Conservation (phyloP, 768 basidiomycete species). For the Russula vinacea region DNA sequence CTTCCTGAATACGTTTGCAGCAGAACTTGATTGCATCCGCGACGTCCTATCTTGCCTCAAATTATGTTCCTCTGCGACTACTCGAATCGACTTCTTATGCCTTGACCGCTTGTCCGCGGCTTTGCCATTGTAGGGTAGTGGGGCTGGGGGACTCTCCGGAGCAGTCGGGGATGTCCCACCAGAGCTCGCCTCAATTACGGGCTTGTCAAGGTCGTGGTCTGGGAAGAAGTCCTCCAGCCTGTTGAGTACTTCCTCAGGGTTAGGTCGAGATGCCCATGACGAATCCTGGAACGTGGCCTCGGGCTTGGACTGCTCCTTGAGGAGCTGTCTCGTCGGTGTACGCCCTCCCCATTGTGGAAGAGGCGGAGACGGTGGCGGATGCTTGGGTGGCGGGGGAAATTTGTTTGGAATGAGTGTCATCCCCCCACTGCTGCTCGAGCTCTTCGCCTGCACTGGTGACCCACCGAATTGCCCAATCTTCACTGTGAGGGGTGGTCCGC, state of each 20-base stretch:
- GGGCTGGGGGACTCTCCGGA: conserved; percentile 47
- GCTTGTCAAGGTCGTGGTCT: conserved; percentile 91
- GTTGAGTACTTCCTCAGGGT: conserved; percentile 89
- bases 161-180: conserved; percentile 76
- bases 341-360: conserved; percentile 28
- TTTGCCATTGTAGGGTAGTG: conserved; percentile 30
- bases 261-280: conserved; percentile 88
- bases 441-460: conserved; percentile 31
- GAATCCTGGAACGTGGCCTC: conserved; percentile 65
- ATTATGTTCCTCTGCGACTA: conserved; percentile 87
- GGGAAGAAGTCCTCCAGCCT: conserved; percentile 95
- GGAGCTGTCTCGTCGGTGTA: conserved; percentile 29
- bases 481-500: conserved; percentile 31
- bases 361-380: conserved; percentile 32
- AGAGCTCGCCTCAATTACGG: conserved; percentile 83
- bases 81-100: conserved; percentile 88
- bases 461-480: conserved; percentile 32
- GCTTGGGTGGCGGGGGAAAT: conserved; percentile 32
- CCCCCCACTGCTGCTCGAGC: conserved; percentile 33
- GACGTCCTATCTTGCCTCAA: conserved; percentile 68
- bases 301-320: conserved; percentile 32
- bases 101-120: conserved; percentile 43
- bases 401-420: conserved; percentile 38
- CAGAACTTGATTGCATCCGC: conserved; percentile 50
- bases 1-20: conserved; percentile 59